Percentiles rank a stretch among this genome's conserved stretches.
Evolutionary conservation across 2,329 filamentous ascomycete genomes (phyloP).

Genomic region (Coniochaeta sp.): DNA sequence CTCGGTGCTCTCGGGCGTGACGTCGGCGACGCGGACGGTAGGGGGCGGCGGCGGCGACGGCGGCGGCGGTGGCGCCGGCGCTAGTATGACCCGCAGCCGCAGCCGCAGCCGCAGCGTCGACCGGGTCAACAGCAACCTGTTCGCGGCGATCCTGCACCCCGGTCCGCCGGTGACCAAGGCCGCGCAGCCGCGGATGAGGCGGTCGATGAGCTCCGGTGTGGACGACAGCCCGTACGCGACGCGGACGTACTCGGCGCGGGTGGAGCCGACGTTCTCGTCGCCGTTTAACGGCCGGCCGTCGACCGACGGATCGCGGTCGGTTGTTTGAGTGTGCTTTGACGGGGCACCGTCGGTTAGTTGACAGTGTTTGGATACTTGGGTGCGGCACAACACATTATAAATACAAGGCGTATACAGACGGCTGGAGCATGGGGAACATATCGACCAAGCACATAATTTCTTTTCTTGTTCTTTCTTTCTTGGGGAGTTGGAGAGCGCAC

Average conservation of each 20-base stretch:
- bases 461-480: background rate
- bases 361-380: background rate
- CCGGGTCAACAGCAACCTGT: constrained; percentile 32
- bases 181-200: constrained; percentile 1
- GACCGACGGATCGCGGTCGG: background rate
- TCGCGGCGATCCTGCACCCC: constrained; percentile 40
- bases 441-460: background rate
- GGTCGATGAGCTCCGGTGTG: constrained; percentile 7
- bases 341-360: background rate
- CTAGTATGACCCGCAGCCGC: constrained; percentile 16
- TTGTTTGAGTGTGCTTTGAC: background rate
- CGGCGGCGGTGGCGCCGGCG: constrained; percentile 20
- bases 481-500: background rate
- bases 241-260: constrained; percentile 7
- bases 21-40: constrained; percentile 3
- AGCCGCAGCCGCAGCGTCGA: constrained; percentile 30
- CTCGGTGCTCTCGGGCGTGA: constrained; percentile 23
- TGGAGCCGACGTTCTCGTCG: constrained; percentile 7
- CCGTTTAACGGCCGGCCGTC: background rate
- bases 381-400: background rate
- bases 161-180: constrained; percentile 30
- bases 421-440: background rate
- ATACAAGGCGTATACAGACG: background rate
- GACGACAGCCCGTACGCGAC: constrained; percentile 9
- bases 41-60: constrained; percentile 13